These are phyloP conservation scores for Candida sanyaensis DNA, from an alignment of 1,139 yeast species.

Conservation along the genomic window DNA sequence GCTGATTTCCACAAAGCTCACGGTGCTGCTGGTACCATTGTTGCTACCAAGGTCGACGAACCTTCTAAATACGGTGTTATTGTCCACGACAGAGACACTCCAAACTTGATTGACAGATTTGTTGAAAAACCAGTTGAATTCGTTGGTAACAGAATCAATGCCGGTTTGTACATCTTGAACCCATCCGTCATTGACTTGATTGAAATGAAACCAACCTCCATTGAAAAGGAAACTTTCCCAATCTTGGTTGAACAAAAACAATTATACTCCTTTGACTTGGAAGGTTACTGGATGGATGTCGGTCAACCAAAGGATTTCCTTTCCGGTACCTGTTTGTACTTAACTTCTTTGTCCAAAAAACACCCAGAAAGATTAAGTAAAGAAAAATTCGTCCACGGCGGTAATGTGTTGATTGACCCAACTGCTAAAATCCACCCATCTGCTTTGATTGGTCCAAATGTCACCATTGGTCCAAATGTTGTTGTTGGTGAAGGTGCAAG, in stretches of 20 bases:
- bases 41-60: constrained; percentile 99
- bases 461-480: constrained; percentile 96
- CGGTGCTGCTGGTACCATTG: constrained; percentile 98
- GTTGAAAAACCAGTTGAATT: constrained; percentile 99
- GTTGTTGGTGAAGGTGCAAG: constrained; percentile 98
- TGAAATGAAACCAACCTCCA: constrained; percentile 97
- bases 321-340: constrained; percentile 92
- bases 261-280: constrained; percentile 93
- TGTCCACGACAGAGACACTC: constrained; percentile 91
- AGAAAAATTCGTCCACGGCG: constrained; percentile 78
- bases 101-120: constrained; percentile 94
- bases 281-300: constrained; percentile 99
- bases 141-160: constrained; percentile 97
- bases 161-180: constrained; percentile 95
- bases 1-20: constrained; percentile 92
- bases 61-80: constrained; percentile 99
- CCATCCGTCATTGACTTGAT: constrained; percentile 96
- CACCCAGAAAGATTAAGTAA: constrained; percentile 67
- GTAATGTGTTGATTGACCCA: constrained; percentile 95
- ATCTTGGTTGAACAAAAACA: constrained; percentile 84
- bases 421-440: constrained; percentile 89
- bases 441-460: constrained; percentile 98
- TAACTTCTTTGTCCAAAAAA: constrained; percentile 83
- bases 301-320: constrained; percentile 99
- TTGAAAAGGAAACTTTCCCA: constrained; percentile 99